Evolutionary conservation across 148 eudicot species (phyloP), one percentile per base, ranked within the genome.

Genomic region (Diospyros kaki): DNA sequence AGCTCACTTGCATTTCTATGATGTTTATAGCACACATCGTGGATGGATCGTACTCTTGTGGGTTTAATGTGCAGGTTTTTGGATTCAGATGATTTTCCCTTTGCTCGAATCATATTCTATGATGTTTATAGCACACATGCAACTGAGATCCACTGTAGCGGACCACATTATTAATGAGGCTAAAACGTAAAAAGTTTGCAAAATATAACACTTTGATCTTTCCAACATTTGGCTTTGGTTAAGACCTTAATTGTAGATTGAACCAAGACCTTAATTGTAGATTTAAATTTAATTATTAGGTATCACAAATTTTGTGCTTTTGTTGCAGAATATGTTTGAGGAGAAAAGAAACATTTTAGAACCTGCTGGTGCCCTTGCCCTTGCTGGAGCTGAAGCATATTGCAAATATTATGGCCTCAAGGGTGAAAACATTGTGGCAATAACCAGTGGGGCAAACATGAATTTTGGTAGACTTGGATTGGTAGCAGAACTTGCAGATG

Each of bases 311-410:
- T 64, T 65, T 78, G 9, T 58, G 2, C 65, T 72, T 28, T 28
- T 28, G 28, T 28, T 5, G 53, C 73, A 95, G 99, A 91, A 95
- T 84, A 95, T 95, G 99, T 95, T 87, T 71, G 99, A 95, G 86
- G 99, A 96, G 86, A 96, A 93, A 83, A 84, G 99, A 86, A 93
- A 88, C 80, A 96, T 96, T 76, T 78, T 96, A 69, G 99, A 96
- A 79, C 99, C 99, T 67, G 99, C 99, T 48, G 99, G 99, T 77
- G 98, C 98, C 74, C 94, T 96, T 75, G 91, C 99, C 48, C 90
- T 96, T 59, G 99, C 99, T 71, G 99, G 99, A 76, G 99, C 99
- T n/a, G 97, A 96, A 82, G 99, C 99, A 58, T 96, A 96, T 78
- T 96, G 99, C 89, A 86, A 87, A 74, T 86, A 88, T 75, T 93